Evolutionary conservation across 208 protist species (phyloP).

Genomic region (Trypanosoma grayi): DNA sequence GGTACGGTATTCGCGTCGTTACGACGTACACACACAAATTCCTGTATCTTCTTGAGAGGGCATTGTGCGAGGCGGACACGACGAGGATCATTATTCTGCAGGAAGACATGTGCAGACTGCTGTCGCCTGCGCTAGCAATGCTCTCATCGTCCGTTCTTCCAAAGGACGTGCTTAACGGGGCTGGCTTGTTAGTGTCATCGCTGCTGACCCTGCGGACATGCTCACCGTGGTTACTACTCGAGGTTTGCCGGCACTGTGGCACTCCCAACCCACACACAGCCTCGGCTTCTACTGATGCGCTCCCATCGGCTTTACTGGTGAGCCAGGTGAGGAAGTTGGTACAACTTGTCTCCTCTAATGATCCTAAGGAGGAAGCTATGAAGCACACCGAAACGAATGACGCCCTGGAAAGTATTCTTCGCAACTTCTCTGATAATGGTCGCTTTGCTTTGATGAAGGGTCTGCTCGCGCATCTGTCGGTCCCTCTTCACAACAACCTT

Average conservation of each 20-base stretch:
- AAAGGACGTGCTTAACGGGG: slow-evolving; percentile 88
- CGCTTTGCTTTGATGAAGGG: slow-evolving; percentile 84
- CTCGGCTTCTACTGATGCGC: not conserved
- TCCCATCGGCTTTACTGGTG: not conserved
- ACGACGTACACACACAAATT: slow-evolving; percentile 84
- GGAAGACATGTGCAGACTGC: slow-evolving; percentile 36
- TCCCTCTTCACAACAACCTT: slow-evolving; percentile 39
- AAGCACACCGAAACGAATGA: slow-evolving; percentile 2
- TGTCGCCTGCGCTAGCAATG: slow-evolving; percentile 62
- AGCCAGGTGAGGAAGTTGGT: slow-evolving; percentile 19
- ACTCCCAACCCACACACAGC: not conserved
- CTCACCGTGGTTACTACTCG: slow-evolving; percentile 38
- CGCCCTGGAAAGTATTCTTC: slow-evolving; percentile 39
- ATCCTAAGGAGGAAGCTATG: slow-evolving; percentile 4
- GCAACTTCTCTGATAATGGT: slow-evolving; percentile 60
- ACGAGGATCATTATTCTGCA: not conserved
- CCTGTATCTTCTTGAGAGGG: slow-evolving; percentile 31
- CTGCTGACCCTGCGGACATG: slow-evolving; percentile 65
- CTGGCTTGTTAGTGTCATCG: slow-evolving; percentile 74
- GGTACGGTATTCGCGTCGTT: slow-evolving; percentile 81
- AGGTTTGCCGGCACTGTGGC: slow-evolving; percentile 37
- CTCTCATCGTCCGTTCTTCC: slow-evolving; percentile 62
- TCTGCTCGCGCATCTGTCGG: slow-evolving; percentile 74
- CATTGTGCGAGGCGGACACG: slow-evolving; percentile 4
- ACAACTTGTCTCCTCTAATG: slow-evolving; percentile 21